Evolutionary conservation across 768 basidiomycete genomes (phyloP), one percentile per base, ranked within the genome.

Genomic region (Lanmaoa pseudosensibilis): DNA sequence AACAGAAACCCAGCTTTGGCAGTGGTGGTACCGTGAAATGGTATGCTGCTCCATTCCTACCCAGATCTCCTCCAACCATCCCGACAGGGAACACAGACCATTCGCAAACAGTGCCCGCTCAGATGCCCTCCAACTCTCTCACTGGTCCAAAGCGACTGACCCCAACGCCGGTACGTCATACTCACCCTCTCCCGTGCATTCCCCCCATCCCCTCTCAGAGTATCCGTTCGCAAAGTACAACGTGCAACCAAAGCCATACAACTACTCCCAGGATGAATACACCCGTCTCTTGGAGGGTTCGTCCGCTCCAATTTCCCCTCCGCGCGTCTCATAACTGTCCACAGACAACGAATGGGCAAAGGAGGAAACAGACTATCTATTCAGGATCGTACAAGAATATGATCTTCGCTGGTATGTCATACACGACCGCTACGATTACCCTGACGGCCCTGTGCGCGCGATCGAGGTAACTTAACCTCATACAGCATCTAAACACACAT

Each of bases 331-430:
- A 43, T 39, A 5, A 2, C 39, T 18, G 7, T 19, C 30, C 52
- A 25, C 52, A 87, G 96, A 95, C 64, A 76, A 75, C 11, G 87
- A 88, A 57, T 98, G 97, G 97, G 82, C 90, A 7, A 89, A 88
- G 63, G 92, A 94, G 62, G 94, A 98, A 72, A 98, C 97, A 0
- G 90, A 93, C 68, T 93, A 98, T 67, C 81, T 99, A 2, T 96
- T 98, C 73, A 75, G 75, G 4, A 71, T 96, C 10, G 86, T 89
- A 10, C 79, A 81, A 48, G 86, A 90, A 50, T 98, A 90, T 62
- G 95, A 98, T 70, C 77, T 84, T 12, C 82, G 96, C 43, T 98
- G 95, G 83, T 88, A 91, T 68, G 81, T 98, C 60, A 84, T 95
- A 13, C 78, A 90, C 50, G 97, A 98, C 72, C 86, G 97, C 27